Percentiles rank a stretch among this genome's conserved stretches.
These are phyloP conservation scores for Herpetomonas muscarum DNA, from an alignment of 208 protist species.

Conservation along the genomic window DNA sequence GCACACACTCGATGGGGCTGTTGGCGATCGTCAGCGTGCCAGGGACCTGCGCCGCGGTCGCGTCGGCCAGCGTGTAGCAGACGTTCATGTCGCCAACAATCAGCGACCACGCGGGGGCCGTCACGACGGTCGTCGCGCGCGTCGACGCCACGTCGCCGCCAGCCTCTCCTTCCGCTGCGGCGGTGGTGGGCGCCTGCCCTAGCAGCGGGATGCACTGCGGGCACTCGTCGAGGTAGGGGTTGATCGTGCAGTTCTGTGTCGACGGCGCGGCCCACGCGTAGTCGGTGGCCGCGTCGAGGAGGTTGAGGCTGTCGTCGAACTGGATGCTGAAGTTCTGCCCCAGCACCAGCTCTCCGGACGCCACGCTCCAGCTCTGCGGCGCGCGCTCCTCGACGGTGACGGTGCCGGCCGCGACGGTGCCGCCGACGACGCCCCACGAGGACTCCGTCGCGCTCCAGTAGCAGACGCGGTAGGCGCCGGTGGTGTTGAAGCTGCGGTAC, in stretches of 20 bases:
- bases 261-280: constrained; percentile 60
- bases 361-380: constrained; percentile 44
- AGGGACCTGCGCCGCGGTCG: constrained; percentile 56
- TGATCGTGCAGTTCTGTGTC: constrained; percentile 47
- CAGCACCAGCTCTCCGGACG: constrained; percentile 21
- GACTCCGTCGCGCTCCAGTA: constrained; percentile 71
- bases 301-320: constrained; percentile 47
- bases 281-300: constrained; percentile 40
- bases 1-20: constrained; percentile 61
- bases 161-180: too few relatives aligned
- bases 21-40: constrained; percentile 37
- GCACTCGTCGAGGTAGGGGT: constrained; percentile 31
- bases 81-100: constrained; percentile 58
- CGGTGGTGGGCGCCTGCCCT: too few relatives aligned
- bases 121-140: constrained; percentile 33
- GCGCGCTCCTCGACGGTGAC: constrained; percentile 37
- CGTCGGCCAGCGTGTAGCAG: constrained; percentile 68
- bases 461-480: constrained; percentile 65
- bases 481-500: constrained; percentile 77
- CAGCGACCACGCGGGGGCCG: constrained; percentile 24
- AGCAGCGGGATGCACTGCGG: constrained; percentile 53
- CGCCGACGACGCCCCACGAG: constrained; percentile 70
- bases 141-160: constrained; percentile 29
- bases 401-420: constrained; percentile 37
- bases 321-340: constrained; percentile 45